Conservation (phyloP, 192 early-diverging fungal species). For the Mycoemilia scoparia region DNA sequence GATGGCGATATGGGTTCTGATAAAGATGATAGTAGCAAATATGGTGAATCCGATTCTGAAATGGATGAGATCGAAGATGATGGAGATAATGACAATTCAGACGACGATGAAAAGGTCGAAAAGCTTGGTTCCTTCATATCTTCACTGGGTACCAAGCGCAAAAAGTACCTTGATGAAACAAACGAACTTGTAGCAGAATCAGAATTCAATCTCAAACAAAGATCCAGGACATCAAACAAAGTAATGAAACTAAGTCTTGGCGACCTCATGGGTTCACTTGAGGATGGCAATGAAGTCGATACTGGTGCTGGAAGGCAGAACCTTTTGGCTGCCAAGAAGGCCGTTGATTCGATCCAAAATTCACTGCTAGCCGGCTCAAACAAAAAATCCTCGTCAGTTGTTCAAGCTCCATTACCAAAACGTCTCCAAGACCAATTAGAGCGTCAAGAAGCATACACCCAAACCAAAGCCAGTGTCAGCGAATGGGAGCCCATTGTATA, state of each 20-base stretch:
- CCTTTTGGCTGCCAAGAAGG: conserved; percentile 9
- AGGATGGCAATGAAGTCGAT: conserved; percentile 36
- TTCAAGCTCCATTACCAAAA: conserved; percentile 62
- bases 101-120: conserved; percentile 30
- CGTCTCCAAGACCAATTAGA: conserved; percentile 71
- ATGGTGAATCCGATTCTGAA: conserved; percentile 7
- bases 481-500: conserved; percentile 75
- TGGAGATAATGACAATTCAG: conserved; percentile 16
- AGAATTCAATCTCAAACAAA: conserved; percentile 44
- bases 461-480: conserved; percentile 58
- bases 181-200: conserved; percentile 56
- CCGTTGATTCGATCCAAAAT: too few relatives aligned
- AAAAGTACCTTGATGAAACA: conserved; percentile 33
- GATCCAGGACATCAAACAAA: conserved; percentile 14
- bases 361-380: too few relatives aligned
- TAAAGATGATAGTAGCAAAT: conserved; percentile 23
- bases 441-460: conserved; percentile 68
- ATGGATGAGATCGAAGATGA: conserved; percentile 14
- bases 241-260: conserved; percentile 51
- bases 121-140: conserved; percentile 46
- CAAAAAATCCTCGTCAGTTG: conserved; percentile 20
- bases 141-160: conserved; percentile 42
- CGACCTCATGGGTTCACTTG: conserved; percentile 54
- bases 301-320: conserved; percentile 21
- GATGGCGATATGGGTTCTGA: conserved; percentile 25